A percentile compares a stretch with the other conserved stretches of the same genome.
These are phyloP conservation scores for Fraxinus paxiana DNA, from an alignment of 305 asterid genomes.

Conservation along the genomic window DNA sequence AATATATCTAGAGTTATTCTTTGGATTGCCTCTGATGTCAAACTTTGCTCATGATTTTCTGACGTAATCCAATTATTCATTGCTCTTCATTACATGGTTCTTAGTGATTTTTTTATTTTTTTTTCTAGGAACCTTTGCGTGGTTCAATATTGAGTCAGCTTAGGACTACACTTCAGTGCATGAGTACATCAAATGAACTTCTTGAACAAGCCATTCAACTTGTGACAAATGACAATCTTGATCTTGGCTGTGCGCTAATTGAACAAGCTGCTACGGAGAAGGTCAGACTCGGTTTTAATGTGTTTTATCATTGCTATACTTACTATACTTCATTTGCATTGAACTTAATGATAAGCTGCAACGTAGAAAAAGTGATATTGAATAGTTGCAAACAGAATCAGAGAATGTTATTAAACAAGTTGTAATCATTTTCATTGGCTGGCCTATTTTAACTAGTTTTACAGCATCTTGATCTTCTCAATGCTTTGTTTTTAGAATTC, in stretches of 20 bases:
- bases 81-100: conserved; percentile 6
- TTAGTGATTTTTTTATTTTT: conserved; percentile 11
- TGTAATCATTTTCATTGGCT: not conserved
- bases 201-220: conserved; percentile 81
- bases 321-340: conserved; percentile 6
- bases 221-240: conserved; percentile 93
- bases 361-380: not conserved
- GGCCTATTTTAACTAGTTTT: not conserved
- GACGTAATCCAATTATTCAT: not conserved
- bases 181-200: conserved; percentile 53
- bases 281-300: conserved; percentile 39
- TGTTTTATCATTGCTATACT: conserved; percentile 9
- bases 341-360: conserved; percentile 8
- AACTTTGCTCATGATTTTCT: not conserved
- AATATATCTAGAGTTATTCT: conserved; percentile 6
- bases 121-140: conserved; percentile 80
- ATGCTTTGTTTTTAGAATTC: not conserved
- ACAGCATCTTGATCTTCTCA: not conserved
- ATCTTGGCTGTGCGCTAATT: conserved; percentile 95
- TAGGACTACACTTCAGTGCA: conserved; percentile 69
- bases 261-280: conserved; percentile 98
- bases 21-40: not conserved
- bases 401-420: not conserved
- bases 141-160: conserved; percentile 81
- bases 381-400: not conserved